These are phyloP conservation scores for Sanghuangporus weigelae DNA, from an alignment of 1,284 basidiomycete species.

Conservation along the genomic window DNA sequence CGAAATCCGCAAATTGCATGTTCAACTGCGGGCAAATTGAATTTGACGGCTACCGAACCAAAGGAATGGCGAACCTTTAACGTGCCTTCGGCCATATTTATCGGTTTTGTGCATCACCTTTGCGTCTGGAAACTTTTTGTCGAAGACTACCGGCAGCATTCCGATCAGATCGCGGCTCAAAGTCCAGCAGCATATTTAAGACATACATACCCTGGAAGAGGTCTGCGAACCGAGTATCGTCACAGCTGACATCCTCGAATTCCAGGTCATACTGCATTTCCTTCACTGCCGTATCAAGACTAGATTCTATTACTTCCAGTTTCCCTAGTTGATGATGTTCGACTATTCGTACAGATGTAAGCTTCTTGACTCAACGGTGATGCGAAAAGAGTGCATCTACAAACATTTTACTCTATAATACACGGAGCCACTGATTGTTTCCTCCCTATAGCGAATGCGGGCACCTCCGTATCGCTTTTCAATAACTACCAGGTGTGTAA, in stretches of 20 bases:
- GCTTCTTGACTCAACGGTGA: neutral
- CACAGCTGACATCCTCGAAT: neutral
- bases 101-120: neutral
- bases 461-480: neutral
- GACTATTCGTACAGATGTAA: neutral
- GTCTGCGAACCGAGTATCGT: neutral
- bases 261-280: constrained; percentile 1
- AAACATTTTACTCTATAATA: constrained; percentile 4
- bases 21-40: neutral
- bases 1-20: neutral
- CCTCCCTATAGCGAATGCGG: neutral
- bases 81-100: neutral
- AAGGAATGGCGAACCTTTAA: neutral
- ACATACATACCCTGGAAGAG: neutral
- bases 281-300: neutral
- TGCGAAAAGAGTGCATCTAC: neutral
- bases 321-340: neutral
- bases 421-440: neutral
- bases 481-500: neutral
- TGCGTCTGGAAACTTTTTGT: neutral
- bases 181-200: neutral
- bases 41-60: neutral
- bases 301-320: neutral
- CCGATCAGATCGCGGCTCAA: neutral
- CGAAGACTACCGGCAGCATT: neutral